Evolutionary conservation across 2,329 filamentous ascomycete genomes (phyloP), one percentile per base, ranked within the genome.

Genomic region (Microsporum audouinii): DNA sequence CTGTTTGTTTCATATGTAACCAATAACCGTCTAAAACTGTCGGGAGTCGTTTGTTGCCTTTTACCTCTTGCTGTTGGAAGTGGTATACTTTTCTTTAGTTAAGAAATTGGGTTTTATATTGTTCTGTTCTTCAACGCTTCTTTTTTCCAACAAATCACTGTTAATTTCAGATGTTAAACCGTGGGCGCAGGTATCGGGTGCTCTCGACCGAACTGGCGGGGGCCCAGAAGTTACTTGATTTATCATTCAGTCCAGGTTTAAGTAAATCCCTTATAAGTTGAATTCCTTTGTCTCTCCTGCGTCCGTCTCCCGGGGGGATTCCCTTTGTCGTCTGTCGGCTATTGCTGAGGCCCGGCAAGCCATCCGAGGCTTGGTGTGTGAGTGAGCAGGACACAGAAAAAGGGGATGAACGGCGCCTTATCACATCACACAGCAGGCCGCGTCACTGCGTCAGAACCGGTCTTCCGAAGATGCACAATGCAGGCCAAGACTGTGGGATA

Each of bases 1-100:
- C 49, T 33, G 49, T 53, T 53, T 33, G 49, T 53, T 53, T 33
- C 49, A 27, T 53, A 33, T 53, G 49, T 53, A 53, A 53, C 27
- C 49, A 53, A 53, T 53, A 53, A 27, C 14, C 27, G 33, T 33
- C 49, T 53, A 31, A 33, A 53, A 47, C 27, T 17, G 31, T 12
- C 49, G 29, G 49, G 49, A 31, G 49, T 33, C 12, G n/a, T 53
- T 14, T 33, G 49, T 53, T 53, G 31, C 12, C 12, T 53, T 14
- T 12, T 34, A 34, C 29, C 49, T 23, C 43, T 53, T 53, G 31
- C 27, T 34, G 27, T 31, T 33, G 49, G 49, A n/a, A 7, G 49
- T 8, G 2, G 27, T 8, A 53, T 27, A 49, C 1, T 53, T n/a
- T 53, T 33, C 27, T 53, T 53, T 29, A 14, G n/a, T 49, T 33